phyloP scores from a whole-genome alignment of 352 stramenopile species.

The Pythium vanterpoolii region DNA sequence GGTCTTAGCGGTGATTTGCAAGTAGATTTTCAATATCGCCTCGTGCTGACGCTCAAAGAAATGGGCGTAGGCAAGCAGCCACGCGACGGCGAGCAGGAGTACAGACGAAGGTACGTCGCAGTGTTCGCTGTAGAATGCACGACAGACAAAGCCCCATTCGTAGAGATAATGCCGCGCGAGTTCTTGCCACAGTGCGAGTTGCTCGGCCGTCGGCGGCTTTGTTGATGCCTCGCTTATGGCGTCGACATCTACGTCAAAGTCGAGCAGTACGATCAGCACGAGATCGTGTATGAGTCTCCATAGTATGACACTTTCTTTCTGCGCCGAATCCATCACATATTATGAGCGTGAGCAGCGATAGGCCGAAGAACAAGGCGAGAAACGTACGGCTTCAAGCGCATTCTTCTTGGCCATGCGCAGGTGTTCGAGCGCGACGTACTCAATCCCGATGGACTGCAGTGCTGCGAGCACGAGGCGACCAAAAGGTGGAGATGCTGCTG shows the following conservation, averaged over 20 bases:
- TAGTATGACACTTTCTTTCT: conserved; percentile 45
- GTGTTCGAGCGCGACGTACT: conserved; percentile 48
- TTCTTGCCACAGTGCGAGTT: conserved; percentile 30
- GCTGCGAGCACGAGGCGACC: conserved; percentile 34
- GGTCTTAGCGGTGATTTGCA: neutral
- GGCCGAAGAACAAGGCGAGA: neutral
- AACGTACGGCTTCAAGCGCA: conserved; percentile 9
- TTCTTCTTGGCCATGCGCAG: conserved; percentile 67
- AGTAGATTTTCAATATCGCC: conserved; percentile 37
- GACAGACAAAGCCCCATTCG: conserved; percentile 61
- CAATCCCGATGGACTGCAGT: conserved; percentile 43
- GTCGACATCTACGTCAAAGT: conserved; percentile 49
- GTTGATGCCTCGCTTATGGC: conserved; percentile 25
- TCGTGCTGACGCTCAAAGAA: conserved; percentile 49
- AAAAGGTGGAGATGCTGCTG: conserved; percentile 34
- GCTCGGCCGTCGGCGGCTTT: conserved; percentile 14
- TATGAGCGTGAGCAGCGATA: neutral
- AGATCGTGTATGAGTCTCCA: conserved; percentile 69
- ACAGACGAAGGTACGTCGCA: conserved; percentile 28
- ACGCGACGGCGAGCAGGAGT: conserved; percentile 49
- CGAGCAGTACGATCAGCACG: conserved; percentile 50
- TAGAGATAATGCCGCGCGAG: conserved; percentile 59
- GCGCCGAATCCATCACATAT: neutral
- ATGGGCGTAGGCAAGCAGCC: conserved; percentile 41
- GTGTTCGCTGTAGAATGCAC: conserved; percentile 32